These are phyloP conservation scores for Penicillium sp. DNA, from an alignment of 2,329 filamentous ascomycete genomes.

Conservation along the genomic window DNA sequence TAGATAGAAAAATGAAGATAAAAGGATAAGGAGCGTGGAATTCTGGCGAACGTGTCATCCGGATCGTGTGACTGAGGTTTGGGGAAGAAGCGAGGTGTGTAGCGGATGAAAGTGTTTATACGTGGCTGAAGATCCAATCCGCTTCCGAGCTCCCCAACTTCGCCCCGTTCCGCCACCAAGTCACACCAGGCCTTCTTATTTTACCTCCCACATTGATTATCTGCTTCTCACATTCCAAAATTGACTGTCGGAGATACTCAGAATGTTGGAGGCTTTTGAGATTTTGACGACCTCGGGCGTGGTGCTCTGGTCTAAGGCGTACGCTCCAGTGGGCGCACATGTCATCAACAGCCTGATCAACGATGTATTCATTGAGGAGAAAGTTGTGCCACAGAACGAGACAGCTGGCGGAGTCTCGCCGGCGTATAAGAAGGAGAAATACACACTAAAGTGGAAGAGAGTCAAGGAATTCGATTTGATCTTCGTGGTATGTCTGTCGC, in stretches of 20 bases:
- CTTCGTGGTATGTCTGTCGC: constrained; percentile 69
- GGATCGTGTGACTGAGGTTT: constrained; percentile 6
- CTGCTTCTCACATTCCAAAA: background rate
- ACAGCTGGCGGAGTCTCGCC: constrained; percentile 62
- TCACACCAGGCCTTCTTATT: constrained; percentile 20
- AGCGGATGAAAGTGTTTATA: constrained; percentile 26
- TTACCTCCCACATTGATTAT: constrained; percentile 10
- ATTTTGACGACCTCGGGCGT: constrained; percentile 94
- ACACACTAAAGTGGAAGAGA: constrained; percentile 90
- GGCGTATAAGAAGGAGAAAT: constrained; percentile 84
- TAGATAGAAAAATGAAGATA: constrained; percentile 5
- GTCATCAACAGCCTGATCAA: constrained; percentile 93
- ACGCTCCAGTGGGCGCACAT: constrained; percentile 72
- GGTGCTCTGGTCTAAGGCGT: constrained; percentile 91
- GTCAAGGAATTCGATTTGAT: constrained; percentile 91
- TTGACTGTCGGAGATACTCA: background rate
- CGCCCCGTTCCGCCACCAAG: constrained; percentile 22
- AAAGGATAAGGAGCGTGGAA: constrained; percentile 9
- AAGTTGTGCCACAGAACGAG: constrained; percentile 57
- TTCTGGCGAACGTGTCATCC: constrained; percentile 3
- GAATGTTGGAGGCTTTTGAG: constrained; percentile 94
- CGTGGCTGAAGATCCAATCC: constrained; percentile 33
- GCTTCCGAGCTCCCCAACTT: constrained; percentile 21
- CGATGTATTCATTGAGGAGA: constrained; percentile 97
- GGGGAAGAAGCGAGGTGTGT: constrained; percentile 6